These are phyloP conservation scores for Phytophthora cajani DNA, from an alignment of 352 stramenopile genomes.

Conservation along the genomic window DNA sequence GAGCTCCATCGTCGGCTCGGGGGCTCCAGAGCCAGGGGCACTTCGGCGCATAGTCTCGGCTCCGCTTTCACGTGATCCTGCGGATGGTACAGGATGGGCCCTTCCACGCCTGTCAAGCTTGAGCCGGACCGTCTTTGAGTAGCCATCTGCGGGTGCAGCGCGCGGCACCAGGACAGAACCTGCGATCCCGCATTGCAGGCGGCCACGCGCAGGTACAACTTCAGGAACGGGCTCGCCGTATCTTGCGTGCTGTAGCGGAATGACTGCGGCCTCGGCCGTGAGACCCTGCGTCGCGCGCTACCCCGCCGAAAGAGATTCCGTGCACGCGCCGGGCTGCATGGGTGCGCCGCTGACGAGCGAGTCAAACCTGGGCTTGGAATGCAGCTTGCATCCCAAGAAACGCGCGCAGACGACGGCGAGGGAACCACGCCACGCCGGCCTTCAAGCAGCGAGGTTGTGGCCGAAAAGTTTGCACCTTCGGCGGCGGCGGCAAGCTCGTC, in stretches of 20 bases:
- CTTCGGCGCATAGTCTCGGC: conserved; percentile 28
- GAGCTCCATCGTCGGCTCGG: conserved; percentile 19
- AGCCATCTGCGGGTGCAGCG: conserved; percentile 28
- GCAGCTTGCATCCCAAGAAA: conserved; percentile 8
- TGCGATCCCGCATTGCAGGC: conserved; percentile 16
- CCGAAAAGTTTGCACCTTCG: not conserved
- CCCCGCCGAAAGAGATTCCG: conserved; percentile 23
- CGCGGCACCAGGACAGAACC: conserved; percentile 14
- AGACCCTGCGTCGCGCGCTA: conserved; percentile 11
- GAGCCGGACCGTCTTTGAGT: conserved; percentile 25
- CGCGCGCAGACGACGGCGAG: conserved; percentile 12
- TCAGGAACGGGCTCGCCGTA: conserved; percentile 19
- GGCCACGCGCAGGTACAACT: conserved; percentile 22
- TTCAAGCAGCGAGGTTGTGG: not conserved
- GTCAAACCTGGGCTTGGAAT: conserved; percentile 2
- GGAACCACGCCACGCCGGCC: too few species aligned
- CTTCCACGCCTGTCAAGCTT: conserved; percentile 21
- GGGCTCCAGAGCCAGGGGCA: conserved; percentile 21
- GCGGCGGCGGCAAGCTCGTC: not conserved
- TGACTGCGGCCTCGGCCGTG: conserved; percentile 8
- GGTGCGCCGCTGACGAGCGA: conserved; percentile 7
- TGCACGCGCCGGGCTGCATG: conserved; percentile 15
- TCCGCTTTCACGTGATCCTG: conserved; percentile 19
- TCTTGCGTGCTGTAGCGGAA: conserved; percentile 26
- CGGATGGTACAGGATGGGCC: conserved; percentile 1